Evolutionary conservation across 139 green algal species (phyloP), one percentile per base, ranked within the genome.

Genomic region (Volvox africanus): DNA sequence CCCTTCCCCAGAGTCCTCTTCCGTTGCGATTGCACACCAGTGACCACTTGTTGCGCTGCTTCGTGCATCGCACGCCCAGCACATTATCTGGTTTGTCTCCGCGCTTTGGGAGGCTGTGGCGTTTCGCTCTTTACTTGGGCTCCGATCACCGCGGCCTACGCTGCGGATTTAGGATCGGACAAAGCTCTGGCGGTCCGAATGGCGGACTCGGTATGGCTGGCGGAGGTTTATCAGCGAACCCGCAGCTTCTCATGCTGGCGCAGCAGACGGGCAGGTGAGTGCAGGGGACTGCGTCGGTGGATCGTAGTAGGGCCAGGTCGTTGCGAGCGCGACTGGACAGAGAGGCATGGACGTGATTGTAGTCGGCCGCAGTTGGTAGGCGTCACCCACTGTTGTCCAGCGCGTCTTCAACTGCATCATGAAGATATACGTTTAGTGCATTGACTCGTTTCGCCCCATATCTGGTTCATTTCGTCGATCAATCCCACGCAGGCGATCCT

Each of bases 41-140:
- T 32, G 86, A 90, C 73, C 55, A 82, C 69, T 68, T 89, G 9
- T 36, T 89, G 2, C 69, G 85, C 69, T 89, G 85, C 85, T 89
- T 82, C 85, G 69, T 89, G 69, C 69, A 50, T 26, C 85, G 85
- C 14, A 35, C 37, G 28, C 35, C 69, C 35, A 18, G 71, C 82
- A 2, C 65, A 30, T 65, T 33, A 32, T 12, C 24, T 36, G 65
- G 82, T 33, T 33, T 82, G 28, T 50, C 69, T 19, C 85, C 85
- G 37, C 85, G 85, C 19, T 65, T 89, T 28, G 85, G 85, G n/a
- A 36, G 85, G 14, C 44, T 55, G 3, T 89, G 85, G 37, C 37
- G 85, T n/a, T 89, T 89, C 30, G 35, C 37, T 21, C 76, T 89
- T 26, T 89, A 89, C 69, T 68, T 82, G 67, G 83, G 67, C 1